These are phyloP conservation scores for Anisodus acutangulus DNA, from an alignment of 257 asterid genomes.

Conservation along the genomic window DNA sequence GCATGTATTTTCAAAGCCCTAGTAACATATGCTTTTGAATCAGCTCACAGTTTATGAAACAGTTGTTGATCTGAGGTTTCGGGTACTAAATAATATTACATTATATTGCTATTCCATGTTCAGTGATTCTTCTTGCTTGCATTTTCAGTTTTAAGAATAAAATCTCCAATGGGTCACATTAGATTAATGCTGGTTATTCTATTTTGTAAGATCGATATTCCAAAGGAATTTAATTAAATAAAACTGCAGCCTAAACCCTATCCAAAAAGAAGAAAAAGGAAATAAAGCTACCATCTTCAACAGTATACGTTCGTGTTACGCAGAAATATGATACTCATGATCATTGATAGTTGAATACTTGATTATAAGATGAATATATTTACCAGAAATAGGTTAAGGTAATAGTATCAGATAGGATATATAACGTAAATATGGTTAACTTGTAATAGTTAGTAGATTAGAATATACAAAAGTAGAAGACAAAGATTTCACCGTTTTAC, in stretches of 20 bases:
- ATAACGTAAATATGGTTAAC: too few relatives aligned
- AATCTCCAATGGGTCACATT: not conserved
- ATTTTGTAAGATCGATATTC: not conserved
- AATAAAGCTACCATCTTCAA: not conserved
- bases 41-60: not conserved
- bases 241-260: not conserved
- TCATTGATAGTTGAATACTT: too few relatives aligned
- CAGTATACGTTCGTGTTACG: too few relatives aligned
- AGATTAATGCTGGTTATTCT: not conserved
- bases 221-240: not conserved
- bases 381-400: too few relatives aligned
- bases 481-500: too few relatives aligned
- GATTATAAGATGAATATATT: too few relatives aligned
- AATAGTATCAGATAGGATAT: too few relatives aligned
- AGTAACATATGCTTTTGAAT: slow-evolving; percentile 3
- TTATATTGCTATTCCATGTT: not conserved
- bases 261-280: not conserved
- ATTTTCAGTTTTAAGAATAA: not conserved
- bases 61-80: not conserved
- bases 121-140: not conserved
- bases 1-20: not conserved
- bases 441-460: too few relatives aligned
- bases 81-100: not conserved
- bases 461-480: too few relatives aligned
- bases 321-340: too few relatives aligned